Evolutionary conservation across 345 rosid species (phyloP), one percentile per base, ranked within the genome.

Genomic region (Brassica rapa): DNA sequence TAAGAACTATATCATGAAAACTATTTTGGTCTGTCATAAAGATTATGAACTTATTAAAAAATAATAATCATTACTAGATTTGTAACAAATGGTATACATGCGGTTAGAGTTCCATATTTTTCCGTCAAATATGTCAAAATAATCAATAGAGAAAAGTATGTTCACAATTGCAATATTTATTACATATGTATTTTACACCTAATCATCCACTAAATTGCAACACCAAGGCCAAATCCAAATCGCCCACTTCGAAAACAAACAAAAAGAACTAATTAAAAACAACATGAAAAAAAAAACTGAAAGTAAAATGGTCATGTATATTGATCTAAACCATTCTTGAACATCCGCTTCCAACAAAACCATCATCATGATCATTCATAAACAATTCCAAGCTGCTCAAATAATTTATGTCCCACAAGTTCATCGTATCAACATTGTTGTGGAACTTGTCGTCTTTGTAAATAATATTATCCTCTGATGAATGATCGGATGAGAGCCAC

Each of bases 351-450:
- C 59, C 79, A 68, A 73, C 84, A 59, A 62, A 65, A 9, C 70
- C 86, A 51, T 39, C 75, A 62, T 80, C 71, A 74, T 68, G 29
- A 39, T 68, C 78, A 74, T 69, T 80, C 73, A 88, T 77, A 25
- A 87, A 65, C 55, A 86, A 81, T 75, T 94, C 93, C 92, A 89
- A 86, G 79, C 85, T 70, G 80, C 84, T 82, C 37, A 88, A 76
- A 68, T 87, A 88, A 43, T 88, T 88, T 41, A 74, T 68, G 61
- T 79, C 93, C 93, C 96, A 91, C 71, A 85, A 72, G 60, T 74
- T 84, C 78, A 70, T 62, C 37, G 53, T 66, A 71, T 80, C 77
- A 70, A 70, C 64, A 70, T 49, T 70, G 37, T 64, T 79, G 82
- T 61, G 33, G 72, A 78, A 30, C 55, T 72, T 72, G 23, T 4